phyloP scores from a whole-genome alignment of 768 basidiomycete species.

The Lyophyllum semitale region DNA sequence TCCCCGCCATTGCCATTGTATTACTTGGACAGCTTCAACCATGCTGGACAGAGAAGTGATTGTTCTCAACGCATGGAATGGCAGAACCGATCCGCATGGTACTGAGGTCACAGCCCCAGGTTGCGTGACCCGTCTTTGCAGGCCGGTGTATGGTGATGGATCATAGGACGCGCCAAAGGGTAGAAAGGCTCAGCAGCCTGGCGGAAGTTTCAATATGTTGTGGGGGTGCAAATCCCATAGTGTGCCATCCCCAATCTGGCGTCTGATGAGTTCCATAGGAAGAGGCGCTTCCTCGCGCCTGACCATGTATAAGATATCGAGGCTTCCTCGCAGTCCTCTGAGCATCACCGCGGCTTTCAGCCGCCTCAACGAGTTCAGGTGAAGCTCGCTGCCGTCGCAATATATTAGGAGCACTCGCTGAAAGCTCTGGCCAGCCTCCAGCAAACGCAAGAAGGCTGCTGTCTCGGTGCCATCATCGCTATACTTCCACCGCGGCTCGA shows the following conservation, averaged over 20 bases:
- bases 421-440: conserved; percentile 7
- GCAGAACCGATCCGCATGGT: too few species aligned
- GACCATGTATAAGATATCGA: conserved; percentile 7
- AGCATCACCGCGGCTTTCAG: conserved; percentile 5
- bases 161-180: neutral
- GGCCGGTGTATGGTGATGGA: too few species aligned
- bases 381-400: conserved; percentile 2
- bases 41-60: too few species aligned
- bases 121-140: neutral
- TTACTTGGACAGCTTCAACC: too few species aligned
- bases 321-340: neutral
- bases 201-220: neutral
- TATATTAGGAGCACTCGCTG: conserved; percentile 15
- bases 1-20: too few species aligned
- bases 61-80: neutral
- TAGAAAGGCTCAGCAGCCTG: neutral
- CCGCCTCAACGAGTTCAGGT: conserved; percentile 12
- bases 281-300: conserved; percentile 3
- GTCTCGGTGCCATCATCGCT: conserved; percentile 15
- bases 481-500: conserved; percentile 18
- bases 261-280: conserved; percentile 7
- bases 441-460: conserved; percentile 9
- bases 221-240: conserved; percentile 8
- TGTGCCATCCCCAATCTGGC: conserved; percentile 10
- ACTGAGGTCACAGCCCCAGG: too few species aligned